Evolutionary conservation across 768 basidiomycete species (phyloP), one percentile per base, ranked within the genome.

Genomic region (Xerocomus brunneocitrinus): DNA sequence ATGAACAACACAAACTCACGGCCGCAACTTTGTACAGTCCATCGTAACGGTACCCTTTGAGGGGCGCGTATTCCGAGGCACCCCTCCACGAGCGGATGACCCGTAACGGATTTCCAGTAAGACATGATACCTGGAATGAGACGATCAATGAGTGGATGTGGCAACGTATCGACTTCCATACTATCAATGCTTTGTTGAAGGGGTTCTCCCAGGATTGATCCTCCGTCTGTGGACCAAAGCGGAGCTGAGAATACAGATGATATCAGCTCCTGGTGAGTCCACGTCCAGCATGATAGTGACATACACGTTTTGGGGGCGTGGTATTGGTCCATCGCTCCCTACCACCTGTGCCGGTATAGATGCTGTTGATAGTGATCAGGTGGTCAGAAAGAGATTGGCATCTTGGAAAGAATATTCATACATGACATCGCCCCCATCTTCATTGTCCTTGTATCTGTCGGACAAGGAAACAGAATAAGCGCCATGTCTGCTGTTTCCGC

Each of bases 311-410:
- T 0, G 40, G 58, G 9, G 67, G 68, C 7, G 1, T 0, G 6
- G 8, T 4, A 3, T 64, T 27, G 5, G 35, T 12, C 50, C 43
- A 59, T 12, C 1, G 24, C 34, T 58, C 8, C 55, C 63, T 56
- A 22, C 67, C 67, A 5, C 67, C 67, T 47, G 45, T 5, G 6
- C 67, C 67, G 12, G 67, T 68, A 40, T 68, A 68, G 16, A 70
- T 57, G 12, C 67, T 68, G 31, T 22, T 31, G 28, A 49, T 19
- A 30, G 27, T 54, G 31, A 27, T 57, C 38, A 58, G 55, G 27
- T 54, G 31, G 30, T 57, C 38, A 58, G 55, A 32, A 5, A 19
- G 2, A n/a, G 0, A n/a, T 31, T 3, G n/a, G 25, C 5, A 14
- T 56, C 25, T 13, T 7, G 24, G 19, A 8, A 43, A 45, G 8